Evolutionary conservation across 1,284 basidiomycete genomes (phyloP).

Genomic region (Tilletia indica): DNA sequence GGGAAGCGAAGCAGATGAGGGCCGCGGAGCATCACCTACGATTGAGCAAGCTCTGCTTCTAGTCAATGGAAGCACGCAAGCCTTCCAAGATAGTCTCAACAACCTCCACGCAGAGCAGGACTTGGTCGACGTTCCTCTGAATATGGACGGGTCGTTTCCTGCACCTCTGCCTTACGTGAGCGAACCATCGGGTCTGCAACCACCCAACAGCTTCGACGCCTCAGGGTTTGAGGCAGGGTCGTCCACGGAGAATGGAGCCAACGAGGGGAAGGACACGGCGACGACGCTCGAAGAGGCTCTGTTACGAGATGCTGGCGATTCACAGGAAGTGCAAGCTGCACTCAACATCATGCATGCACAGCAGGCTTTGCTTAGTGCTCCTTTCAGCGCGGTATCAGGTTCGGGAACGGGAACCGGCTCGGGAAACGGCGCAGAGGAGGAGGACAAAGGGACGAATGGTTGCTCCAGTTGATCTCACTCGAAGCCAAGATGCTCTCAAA

Average conservation of each 20-base stretch:
- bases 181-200: too few species aligned
- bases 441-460: too few species aligned
- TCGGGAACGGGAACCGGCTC: too few species aligned
- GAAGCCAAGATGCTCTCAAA: too few species aligned
- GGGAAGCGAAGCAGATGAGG: background rate
- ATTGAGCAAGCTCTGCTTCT: constrained; percentile 1
- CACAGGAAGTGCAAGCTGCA: constrained; percentile 3
- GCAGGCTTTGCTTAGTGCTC: background rate
- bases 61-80: constrained; percentile 17
- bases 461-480: too few species aligned
- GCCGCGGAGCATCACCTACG: background rate
- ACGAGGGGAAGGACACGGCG: background rate
- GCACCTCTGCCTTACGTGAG: too few species aligned
- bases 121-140: too few species aligned
- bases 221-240: too few species aligned
- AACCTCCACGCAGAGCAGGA: too few species aligned
- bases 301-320: constrained; percentile 5
- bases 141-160: too few species aligned
- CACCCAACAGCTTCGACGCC: too few species aligned
- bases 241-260: background rate
- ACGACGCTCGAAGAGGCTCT: background rate
- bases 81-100: background rate
- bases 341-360: background rate
- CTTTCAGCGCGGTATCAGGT: background rate
- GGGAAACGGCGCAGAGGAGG: too few species aligned